phyloP scores from a whole-genome alignment of 2,329 filamentous ascomycete genomes.

The Arthrinium phaeospermum region DNA sequence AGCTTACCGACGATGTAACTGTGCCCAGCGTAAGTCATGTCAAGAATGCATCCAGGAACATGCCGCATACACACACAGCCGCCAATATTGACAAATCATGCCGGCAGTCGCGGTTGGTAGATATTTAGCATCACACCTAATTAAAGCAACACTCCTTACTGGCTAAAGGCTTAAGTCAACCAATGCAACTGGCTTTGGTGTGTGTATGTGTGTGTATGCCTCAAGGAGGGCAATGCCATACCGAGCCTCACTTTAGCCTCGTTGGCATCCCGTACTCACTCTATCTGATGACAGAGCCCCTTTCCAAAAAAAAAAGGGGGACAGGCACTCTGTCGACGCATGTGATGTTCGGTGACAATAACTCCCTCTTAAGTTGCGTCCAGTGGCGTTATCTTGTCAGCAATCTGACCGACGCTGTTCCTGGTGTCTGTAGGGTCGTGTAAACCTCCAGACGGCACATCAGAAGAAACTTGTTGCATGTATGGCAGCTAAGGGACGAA shows the following conservation, averaged over 20 bases:
- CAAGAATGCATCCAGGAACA: background rate
- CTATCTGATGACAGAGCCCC: conserved; percentile 10
- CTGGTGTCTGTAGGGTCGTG: background rate
- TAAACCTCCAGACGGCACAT: background rate
- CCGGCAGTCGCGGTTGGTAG: background rate
- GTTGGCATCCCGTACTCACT: background rate
- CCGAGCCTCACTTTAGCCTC: background rate
- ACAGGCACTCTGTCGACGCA: background rate
- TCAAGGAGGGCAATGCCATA: background rate
- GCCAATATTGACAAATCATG: background rate
- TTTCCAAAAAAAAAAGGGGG: background rate
- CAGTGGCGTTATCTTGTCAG: background rate
- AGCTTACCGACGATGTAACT: background rate
- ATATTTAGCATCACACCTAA: background rate
- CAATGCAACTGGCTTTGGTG: background rate
- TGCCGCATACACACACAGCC: background rate
- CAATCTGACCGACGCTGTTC: background rate
- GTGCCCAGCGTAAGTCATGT: background rate
- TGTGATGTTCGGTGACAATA: background rate
- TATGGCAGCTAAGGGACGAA: background rate
- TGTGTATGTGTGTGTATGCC: background rate
- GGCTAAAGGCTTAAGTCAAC: background rate
- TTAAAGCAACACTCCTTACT: background rate
- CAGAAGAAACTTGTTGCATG: background rate
- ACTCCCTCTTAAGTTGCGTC: background rate